Conservation (phyloP, 306 rosid genomes). For the Vigna angularis region DNA sequence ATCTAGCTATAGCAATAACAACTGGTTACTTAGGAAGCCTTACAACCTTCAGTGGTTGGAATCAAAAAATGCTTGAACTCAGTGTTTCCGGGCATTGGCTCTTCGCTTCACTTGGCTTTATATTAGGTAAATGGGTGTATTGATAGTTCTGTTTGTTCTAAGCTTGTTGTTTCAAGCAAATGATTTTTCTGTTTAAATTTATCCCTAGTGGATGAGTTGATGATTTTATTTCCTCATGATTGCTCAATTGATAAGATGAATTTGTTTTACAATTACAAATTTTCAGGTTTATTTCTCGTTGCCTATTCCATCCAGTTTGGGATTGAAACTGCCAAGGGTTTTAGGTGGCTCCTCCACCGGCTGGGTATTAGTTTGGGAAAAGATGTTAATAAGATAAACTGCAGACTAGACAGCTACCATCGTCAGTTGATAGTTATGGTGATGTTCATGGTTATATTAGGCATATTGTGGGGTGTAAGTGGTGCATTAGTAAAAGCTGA, state of each 20-base stretch:
- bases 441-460: slow-evolving; percentile 37
- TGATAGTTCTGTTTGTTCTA: not conserved
- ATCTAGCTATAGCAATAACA: slow-evolving; percentile 73
- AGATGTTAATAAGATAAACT: slow-evolving; percentile 45
- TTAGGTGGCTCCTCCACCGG: slow-evolving; percentile 60
- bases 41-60: slow-evolving; percentile 96
- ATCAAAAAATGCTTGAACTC: slow-evolving; percentile 92
- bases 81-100: slow-evolving; percentile 73
- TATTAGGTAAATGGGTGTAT: slow-evolving; percentile 60
- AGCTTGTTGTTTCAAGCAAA: not conserved
- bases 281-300: slow-evolving; percentile 80
- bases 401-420: slow-evolving; percentile 54
- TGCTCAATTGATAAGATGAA: slow-evolving; percentile 27
- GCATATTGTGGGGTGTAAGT: slow-evolving; percentile 46
- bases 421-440: slow-evolving; percentile 58
- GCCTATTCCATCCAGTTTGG: slow-evolving; percentile 70
- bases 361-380: slow-evolving; percentile 38
- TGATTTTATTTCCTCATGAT: not conserved
- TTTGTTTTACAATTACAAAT: not conserved
- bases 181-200: not conserved
- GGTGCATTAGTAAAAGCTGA: slow-evolving; percentile 54
- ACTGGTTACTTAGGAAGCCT: slow-evolving; percentile 96
- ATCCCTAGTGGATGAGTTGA: not conserved
- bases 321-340: slow-evolving; percentile 82
- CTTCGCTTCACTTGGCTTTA: slow-evolving; percentile 65